Base-by-base conservation (phyloP, 768 basidiomycete genomes). In the Mycena venus region DNA sequence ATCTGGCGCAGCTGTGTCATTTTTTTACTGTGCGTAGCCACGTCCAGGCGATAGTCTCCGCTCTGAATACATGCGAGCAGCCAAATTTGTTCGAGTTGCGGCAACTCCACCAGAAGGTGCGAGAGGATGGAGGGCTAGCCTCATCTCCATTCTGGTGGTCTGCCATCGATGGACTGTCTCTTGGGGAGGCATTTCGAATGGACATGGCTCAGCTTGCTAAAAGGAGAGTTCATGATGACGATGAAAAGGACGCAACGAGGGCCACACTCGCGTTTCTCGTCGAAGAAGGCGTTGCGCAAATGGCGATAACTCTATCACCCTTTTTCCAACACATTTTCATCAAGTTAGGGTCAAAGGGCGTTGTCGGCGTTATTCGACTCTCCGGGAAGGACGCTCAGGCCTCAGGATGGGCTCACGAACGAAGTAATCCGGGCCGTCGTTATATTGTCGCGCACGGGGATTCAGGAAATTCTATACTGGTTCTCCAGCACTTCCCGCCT, bases 1-100 rank as follows among this genome's bases (percentile, higher is more conserved):
- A 21, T 68, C 69, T 25, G 78, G 76, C 55, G 79, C 91, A 5
- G 90, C 92, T 3, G 84, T 98, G 56, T 85, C 92, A 3, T 95
- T 92, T 77, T n/a, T 88, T 92, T 56, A 94, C 97, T 0, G n/a
- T n/a, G n/a, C n/a, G n/a, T n/a, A n/a, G n/a, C n/a, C n/a, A n/a
- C n/a, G n/a, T n/a, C n/a, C n/a, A n/a, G n/a, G n/a, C n/a, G n/a
- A n/a, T n/a, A n/a, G n/a, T n/a, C n/a, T n/a, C n/a, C n/a, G n/a
- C n/a, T n/a, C n/a, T n/a, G n/a, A n/a, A n/a, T n/a, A n/a, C n/a
- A n/a, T n/a, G n/a, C n/a, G n/a, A n/a, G n/a, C n/a, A n/a, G n/a
- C 98, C 98, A 0, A 99, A 99, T 83, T 81, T 93, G 31, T 83
- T 94, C 27, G 98, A 99, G 82, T 88, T 99, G 12, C 76, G 83